Base-by-base conservation (phyloP, 257 asterid species). In the Anisodus acutangulus region DNA sequence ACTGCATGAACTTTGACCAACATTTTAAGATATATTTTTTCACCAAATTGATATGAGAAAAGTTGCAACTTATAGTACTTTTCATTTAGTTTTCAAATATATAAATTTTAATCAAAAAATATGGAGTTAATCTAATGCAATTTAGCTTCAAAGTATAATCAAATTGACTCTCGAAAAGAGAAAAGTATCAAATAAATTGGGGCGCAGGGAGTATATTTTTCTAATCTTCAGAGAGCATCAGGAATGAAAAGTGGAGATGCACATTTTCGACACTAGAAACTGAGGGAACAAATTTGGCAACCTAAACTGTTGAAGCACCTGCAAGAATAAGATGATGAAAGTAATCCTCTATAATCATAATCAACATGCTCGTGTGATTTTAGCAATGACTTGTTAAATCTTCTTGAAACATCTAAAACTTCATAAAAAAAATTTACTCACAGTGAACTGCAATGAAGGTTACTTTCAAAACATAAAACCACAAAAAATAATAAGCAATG, bases 161-260 rank as follows among this genome's bases (percentile, higher is more conserved):
- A 31, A 31, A 31, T 31, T 1, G 35, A 31, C 35, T 31, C 35
- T 31, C 35, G 35, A 31, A 31, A 31, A 31, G 35, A 1, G 2
- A 31, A 31, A 31, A 31, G 35, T 31, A 31, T 31, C 35, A 31
- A 1, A 31, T 31, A 31, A 31, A 31, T 31, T 31, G 35, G 35
- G 1, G 35, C 35, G 35, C 35, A 31, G 4, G 2, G 3, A 11
- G 72, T 43, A 70, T 9, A 71, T 43, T 43, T 71, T 43, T 71
- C 79, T 71, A 43, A 71, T 71, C 58, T 72, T 72, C 59, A 72
- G 59, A n/a, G 4, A 45, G 80, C 58, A 72, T 45, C 41, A 71
- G 41, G 45, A 72, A 35, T 72, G 80, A 45, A 8, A 45, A 47
- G 11, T 72, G 59, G 59, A 47, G 80, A 22, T 72, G 80, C 58